phyloP scores from a whole-genome alignment of 768 basidiomycete genomes.

The Hortiboletus flavorubellus region DNA sequence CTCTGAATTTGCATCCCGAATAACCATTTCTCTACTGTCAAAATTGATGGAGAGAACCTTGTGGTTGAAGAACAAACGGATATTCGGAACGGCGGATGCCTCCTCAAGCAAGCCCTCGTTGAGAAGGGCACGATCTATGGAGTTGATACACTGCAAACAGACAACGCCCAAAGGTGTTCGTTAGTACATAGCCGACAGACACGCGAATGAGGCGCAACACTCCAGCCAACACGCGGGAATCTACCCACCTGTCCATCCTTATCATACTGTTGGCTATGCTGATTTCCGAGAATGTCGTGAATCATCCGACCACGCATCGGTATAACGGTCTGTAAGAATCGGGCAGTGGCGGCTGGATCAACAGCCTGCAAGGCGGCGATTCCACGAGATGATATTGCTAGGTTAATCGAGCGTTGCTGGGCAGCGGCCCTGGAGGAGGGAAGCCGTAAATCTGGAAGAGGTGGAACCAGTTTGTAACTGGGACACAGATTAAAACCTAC shows the following conservation, averaged over 20 bases:
- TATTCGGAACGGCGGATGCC: conserved; percentile 56
- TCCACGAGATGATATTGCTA: conserved; percentile 92
- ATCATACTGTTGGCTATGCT: conserved; percentile 86
- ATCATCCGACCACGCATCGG: conserved; percentile 98
- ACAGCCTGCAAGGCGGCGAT: conserved; percentile 83
- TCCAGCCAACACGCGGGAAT: conserved; percentile 16
- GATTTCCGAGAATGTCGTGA: conserved; percentile 67
- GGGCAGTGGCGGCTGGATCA: conserved; percentile 63
- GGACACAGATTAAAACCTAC: conserved; percentile 37
- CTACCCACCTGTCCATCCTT: conserved; percentile 75
- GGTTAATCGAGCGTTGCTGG: conserved; percentile 89
- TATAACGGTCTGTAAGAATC: conserved; percentile 76
- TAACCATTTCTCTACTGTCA: conserved; percentile 52
- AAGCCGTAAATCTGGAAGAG: conserved; percentile 63
- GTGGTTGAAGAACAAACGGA: conserved; percentile 75
- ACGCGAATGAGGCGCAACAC: conserved; percentile 16
- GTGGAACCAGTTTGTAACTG: conserved; percentile 11
- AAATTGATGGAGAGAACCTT: conserved; percentile 80
- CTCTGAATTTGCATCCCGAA: conserved; percentile 45
- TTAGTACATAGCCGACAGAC: conserved; percentile 22
- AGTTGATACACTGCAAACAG: conserved; percentile 79
- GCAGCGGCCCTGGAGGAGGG: conserved; percentile 60
- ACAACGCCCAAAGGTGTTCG: conserved; percentile 22
- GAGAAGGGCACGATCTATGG: conserved; percentile 83
- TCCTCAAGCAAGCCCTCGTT: conserved; percentile 84